phyloP scores from a whole-genome alignment of 2,329 filamentous ascomycete species.

The Fusarium cicatricum region DNA sequence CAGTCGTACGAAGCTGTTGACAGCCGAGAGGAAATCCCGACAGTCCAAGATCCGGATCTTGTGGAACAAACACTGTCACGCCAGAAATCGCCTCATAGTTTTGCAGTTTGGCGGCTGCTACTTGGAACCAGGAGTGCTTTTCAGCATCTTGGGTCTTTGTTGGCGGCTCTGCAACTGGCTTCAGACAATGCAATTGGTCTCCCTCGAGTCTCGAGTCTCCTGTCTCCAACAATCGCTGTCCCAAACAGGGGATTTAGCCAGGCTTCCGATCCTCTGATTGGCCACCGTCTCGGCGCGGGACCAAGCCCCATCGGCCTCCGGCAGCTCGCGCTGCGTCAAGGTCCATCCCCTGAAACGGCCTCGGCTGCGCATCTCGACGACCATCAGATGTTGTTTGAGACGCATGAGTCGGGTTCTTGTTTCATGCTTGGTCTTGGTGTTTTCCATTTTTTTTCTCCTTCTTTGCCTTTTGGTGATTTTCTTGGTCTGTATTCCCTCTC shows the following conservation, averaged over 20 bases:
- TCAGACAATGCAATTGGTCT: slow-evolving; percentile 24
- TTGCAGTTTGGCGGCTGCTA: slow-evolving; percentile 6
- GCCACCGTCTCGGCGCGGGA: slow-evolving; percentile 27
- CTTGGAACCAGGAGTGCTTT: too few species aligned
- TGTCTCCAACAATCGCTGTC: slow-evolving; percentile 28
- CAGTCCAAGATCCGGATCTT: slow-evolving; percentile 18
- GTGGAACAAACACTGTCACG: slow-evolving; percentile 30
- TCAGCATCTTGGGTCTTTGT: slow-evolving; percentile 16
- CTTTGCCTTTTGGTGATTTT: not conserved
- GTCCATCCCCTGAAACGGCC: slow-evolving; percentile 43
- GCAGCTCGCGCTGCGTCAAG: slow-evolving; percentile 30
- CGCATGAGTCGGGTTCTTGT: slow-evolving; percentile 32
- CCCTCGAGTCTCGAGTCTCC: slow-evolving; percentile 32
- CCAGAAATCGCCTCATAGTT: slow-evolving; percentile 27
- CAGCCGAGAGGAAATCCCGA: slow-evolving; percentile 1
- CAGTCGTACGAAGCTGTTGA: not conserved
- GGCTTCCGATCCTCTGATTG: slow-evolving; percentile 32
- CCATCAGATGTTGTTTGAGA: slow-evolving; percentile 42
- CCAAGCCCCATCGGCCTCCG: slow-evolving; percentile 25
- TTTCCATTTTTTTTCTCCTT: slow-evolving; percentile 22
- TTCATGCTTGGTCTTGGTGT: slow-evolving; percentile 35
- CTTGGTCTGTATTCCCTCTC: slow-evolving; percentile 11
- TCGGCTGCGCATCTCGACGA: slow-evolving; percentile 33
- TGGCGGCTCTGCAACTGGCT: slow-evolving; percentile 32
- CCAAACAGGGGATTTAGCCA: slow-evolving; percentile 40